Base-by-base conservation (phyloP, 371 early-diverging fungal species). In the Apophysomyces variabilis region DNA sequence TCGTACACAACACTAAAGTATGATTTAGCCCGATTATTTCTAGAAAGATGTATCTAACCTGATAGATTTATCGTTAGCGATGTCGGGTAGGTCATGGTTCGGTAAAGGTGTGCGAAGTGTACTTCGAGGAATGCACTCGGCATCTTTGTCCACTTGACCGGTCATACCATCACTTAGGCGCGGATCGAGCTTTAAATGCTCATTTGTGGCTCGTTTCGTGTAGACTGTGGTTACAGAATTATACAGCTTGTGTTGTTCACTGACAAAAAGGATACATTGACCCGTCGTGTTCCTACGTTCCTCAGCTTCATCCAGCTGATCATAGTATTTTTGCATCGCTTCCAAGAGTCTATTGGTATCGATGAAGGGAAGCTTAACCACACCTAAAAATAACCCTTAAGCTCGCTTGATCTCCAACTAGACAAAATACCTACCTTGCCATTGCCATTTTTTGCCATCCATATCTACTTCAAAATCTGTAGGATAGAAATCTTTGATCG, bases 361-460 rank as follows among this genome's bases (percentile, higher is more conserved):
- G 71, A 98, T 93, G 71, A 97, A 99, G 0, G 97, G 95, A n/a
- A 99, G 79, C 41, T 96, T 81, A 4, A 92, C 97, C 9, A 99
- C 95, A 43, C 94, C 89, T 87, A 64, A 41, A 57, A 58, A 36
- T 46, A 14, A 38, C 50, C 21, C 1, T 7, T 50, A 8, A 50
- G 36, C 43, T 36, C 4, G 1, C 32, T 61, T 9, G 1, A 58
- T 18, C 12, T 26, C n/a, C 32, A 26, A 26, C 32, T 59, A 32
- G 32, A 58, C 56, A 60, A 9, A 46, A 64, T 5, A 3, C 60
- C 45, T 72, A 74, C 90, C 98, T 86, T 99, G 97, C 99, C 99
- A 99, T 16, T 92, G 86, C 84, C 90, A 92, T 77, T 96, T 94
- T 79, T 99, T 99, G 69, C 99, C 99, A 75, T 99, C 98, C 87